Conservation (phyloP, 1,284 basidiomycete genomes). For the Microbotryum silenes-acaulis region DNA sequence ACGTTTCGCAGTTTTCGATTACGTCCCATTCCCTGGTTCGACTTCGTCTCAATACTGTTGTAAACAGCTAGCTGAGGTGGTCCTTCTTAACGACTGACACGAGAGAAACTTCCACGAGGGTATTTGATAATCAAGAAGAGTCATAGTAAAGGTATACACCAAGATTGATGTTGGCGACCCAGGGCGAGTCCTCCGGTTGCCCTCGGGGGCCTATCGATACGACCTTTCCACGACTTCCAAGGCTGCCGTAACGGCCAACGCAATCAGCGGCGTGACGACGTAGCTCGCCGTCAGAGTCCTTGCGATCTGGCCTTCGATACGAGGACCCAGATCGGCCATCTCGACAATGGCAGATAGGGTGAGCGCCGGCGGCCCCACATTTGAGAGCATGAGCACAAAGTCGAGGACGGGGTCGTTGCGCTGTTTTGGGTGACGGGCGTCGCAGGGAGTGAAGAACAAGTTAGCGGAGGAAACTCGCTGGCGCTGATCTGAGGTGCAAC, state of each 20-base stretch:
- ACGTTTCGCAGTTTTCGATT: no score
- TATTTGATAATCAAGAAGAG: no score
- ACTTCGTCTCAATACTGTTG: no score
- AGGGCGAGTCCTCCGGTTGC: no score
- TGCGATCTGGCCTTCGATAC: slow-evolving; percentile 35
- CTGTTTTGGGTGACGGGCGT: neutral
- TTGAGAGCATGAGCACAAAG: slow-evolving; percentile 38
- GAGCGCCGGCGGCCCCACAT: slow-evolving; percentile 41
- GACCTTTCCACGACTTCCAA: slow-evolving; percentile 1
- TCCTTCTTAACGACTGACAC: no score
- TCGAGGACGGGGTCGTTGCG: slow-evolving; percentile 33
- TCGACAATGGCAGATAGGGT: slow-evolving; percentile 38
- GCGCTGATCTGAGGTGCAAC: neutral
- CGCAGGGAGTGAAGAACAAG: neutral
- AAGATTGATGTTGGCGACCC: no score
- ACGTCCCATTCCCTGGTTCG: no score
- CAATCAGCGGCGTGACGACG: slow-evolving; percentile 36
- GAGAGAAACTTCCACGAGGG: no score
- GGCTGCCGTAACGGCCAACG: slow-evolving; percentile 32
- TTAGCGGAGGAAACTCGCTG: neutral
- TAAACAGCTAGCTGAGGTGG: no score
- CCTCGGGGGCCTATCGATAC: no score
- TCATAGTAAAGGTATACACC: no score
- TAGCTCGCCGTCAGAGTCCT: slow-evolving; percentile 37
- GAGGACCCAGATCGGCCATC: slow-evolving; percentile 35